These are phyloP conservation scores for Apodospora peruviana DNA, from an alignment of 495 filamentous ascomycete species.

Conservation along the genomic window DNA sequence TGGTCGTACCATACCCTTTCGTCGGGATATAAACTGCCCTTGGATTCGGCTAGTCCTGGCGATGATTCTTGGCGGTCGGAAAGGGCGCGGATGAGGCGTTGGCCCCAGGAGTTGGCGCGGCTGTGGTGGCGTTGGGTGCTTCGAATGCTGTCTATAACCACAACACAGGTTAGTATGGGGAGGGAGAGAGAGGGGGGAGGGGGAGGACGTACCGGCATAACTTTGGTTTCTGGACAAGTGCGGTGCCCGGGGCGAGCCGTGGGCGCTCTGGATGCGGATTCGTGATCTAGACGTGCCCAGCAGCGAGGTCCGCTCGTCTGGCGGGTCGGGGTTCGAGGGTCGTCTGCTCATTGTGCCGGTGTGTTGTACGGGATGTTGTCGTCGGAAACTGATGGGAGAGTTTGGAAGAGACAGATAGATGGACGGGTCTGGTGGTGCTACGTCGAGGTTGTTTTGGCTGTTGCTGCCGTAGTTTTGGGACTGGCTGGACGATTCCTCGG, in stretches of 20 bases:
- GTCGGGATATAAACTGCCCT: conserved; percentile 58
- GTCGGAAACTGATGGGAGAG: conserved; percentile 22
- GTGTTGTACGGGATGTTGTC: no score
- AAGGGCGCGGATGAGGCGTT: conserved; percentile 46
- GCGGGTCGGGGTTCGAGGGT: conserved; percentile 27
- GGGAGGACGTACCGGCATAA: conserved; percentile 31
- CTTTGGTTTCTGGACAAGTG: conserved; percentile 44
- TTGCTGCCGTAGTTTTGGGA: no score
- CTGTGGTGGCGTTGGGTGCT: conserved; percentile 58
- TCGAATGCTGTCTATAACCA: conserved; percentile 36
- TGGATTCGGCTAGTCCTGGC: conserved; percentile 54
- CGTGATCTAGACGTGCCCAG: conserved; percentile 34
- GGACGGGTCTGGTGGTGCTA: conserved; percentile 4
- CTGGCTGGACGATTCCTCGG: not conserved
- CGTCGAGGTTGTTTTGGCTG: conserved; percentile 1
- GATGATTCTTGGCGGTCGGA: conserved; percentile 40
- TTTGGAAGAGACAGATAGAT: conserved; percentile 23
- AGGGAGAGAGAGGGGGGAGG: not conserved
- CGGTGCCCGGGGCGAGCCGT: conserved; percentile 31
- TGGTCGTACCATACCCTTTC: conserved; percentile 98
- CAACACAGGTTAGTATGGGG: not conserved
- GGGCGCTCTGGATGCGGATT: conserved; percentile 36
- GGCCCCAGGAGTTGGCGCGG: conserved; percentile 57
- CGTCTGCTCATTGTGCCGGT: conserved; percentile 14
- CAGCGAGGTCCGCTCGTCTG: conserved; percentile 45